Percentiles rank a stretch among this genome's conserved stretches.
phyloP scores from a whole-genome alignment of 1,139 yeast genomes.

The Taphrina wiesneri region DNA sequence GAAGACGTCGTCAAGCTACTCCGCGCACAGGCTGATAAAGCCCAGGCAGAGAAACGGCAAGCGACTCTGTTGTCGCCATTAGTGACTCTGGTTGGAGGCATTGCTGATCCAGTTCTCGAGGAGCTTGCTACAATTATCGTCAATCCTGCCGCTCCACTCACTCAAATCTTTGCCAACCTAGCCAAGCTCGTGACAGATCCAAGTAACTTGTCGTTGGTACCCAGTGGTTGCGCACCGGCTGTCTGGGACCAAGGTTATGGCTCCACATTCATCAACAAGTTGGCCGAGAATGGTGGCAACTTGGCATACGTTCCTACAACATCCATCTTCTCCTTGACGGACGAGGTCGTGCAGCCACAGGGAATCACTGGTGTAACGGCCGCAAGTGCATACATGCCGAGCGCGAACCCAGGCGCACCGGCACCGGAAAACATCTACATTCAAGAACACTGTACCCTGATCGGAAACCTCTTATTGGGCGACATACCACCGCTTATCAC shows the following conservation, averaged over 20 bases:
- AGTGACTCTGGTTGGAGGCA: neutral
- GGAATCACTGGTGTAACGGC: slow-evolving; percentile 18
- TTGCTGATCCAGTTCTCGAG: neutral
- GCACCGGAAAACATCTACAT: slow-evolving; percentile 15
- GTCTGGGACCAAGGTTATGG: slow-evolving; percentile 18
- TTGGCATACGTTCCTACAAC: slow-evolving; percentile 24
- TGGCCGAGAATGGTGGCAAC: slow-evolving; percentile 2
- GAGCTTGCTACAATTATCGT: neutral
- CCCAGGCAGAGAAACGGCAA: neutral
- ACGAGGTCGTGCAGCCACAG: slow-evolving; percentile 24
- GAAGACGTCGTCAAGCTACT: neutral
- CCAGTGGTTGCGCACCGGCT: slow-evolving; percentile 8
- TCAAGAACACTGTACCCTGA: slow-evolving; percentile 4
- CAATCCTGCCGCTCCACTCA: slow-evolving; percentile 5
- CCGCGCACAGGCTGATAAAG: neutral
- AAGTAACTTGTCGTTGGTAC: neutral
- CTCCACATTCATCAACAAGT: slow-evolving; percentile 5
- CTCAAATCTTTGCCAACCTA: slow-evolving; percentile 7
- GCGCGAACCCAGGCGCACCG: slow-evolving; percentile 6
- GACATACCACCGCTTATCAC: slow-evolving; percentile 29
- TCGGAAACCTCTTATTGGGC: neutral
- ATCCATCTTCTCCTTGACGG: slow-evolving; percentile 4
- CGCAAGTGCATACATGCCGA: slow-evolving; percentile 13
- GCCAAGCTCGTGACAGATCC: slow-evolving; percentile 13
- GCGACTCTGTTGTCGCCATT: neutral